A percentile compares a stretch with the other conserved stretches of the same genome.
Conservation (phyloP, 1,139 yeast genomes). For the Magnusiomyces tetraspermus region DNA sequence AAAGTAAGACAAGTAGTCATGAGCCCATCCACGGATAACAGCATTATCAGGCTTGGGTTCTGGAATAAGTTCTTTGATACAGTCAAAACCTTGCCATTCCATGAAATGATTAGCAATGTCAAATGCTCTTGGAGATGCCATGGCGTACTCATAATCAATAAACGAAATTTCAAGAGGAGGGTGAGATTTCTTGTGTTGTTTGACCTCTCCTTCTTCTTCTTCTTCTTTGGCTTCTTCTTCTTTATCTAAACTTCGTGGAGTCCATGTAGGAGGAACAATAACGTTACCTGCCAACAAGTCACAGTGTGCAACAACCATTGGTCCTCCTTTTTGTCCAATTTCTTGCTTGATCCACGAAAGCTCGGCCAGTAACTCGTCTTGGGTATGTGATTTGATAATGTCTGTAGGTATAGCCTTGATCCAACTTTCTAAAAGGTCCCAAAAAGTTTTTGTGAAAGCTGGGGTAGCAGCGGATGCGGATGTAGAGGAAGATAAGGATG, state of each 20-base stretch:
- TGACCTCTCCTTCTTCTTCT: no score
- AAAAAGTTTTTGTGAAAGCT: constrained; percentile 35
- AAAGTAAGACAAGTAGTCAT: constrained; percentile 24
- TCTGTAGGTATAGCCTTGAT: constrained; percentile 45
- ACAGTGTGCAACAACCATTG: constrained; percentile 55
- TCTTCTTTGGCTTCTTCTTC: constrained; percentile 6
- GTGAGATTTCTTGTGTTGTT: background rate
- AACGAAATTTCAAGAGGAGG: constrained; percentile 37
- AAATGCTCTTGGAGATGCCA: constrained; percentile 72
- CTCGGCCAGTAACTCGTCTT: constrained; percentile 40
- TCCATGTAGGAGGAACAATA: constrained; percentile 43
- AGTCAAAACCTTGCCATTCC: constrained; percentile 82
- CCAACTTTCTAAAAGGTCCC: constrained; percentile 58
- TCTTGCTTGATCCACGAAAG: constrained; percentile 45
- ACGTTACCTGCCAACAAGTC: constrained; percentile 68
- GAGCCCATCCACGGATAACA: constrained; percentile 42
- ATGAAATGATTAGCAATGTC: constrained; percentile 80
- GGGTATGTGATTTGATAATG: constrained; percentile 20
- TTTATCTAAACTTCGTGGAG: constrained; percentile 4
- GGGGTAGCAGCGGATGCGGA: no score
- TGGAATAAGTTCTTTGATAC: constrained; percentile 55
- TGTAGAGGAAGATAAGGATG: background rate
- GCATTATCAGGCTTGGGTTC: constrained; percentile 39
- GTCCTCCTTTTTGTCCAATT: constrained; percentile 39
- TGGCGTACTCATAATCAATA: constrained; percentile 74